Conservation (phyloP, 2,329 filamentous ascomycete genomes). For the Exutisphaerella laricina region DNA sequence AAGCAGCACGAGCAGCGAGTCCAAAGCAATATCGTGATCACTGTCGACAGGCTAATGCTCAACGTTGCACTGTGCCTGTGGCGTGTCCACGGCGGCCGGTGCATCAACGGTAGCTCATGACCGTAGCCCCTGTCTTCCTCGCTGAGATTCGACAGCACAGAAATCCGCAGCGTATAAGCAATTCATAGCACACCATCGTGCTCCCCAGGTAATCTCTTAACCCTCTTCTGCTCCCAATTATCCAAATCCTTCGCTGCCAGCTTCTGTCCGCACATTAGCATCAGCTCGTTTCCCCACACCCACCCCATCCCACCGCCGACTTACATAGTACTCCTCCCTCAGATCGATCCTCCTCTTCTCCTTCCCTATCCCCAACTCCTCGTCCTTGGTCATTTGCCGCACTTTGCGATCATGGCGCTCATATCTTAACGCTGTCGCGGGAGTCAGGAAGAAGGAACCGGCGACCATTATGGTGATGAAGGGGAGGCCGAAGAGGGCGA, state of each 20-base stretch:
- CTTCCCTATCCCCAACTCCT: slow-evolving; percentile 76
- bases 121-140: slow-evolving; percentile 5
- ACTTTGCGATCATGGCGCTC: slow-evolving; percentile 90
- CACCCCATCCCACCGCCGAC: slow-evolving; percentile 38
- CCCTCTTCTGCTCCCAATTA: slow-evolving; percentile 93
- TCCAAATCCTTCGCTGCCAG: slow-evolving; percentile 86
- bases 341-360: slow-evolving; percentile 66
- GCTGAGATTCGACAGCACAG: neutral
- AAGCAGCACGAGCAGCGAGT: too few species aligned
- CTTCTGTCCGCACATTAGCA: slow-evolving; percentile 48
- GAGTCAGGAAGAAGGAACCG: slow-evolving; percentile 89
- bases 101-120: too few species aligned
- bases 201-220: slow-evolving; percentile 84
- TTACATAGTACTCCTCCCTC: slow-evolving; percentile 80
- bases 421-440: slow-evolving; percentile 87
- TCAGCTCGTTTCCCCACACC: neutral
- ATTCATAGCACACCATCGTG: slow-evolving; percentile 70
- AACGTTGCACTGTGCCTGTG: too few species aligned
- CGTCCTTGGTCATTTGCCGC: slow-evolving; percentile 74
- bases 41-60: too few species aligned
- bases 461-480: slow-evolving; percentile 87
- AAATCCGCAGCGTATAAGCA: neutral
- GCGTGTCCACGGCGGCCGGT: too few species aligned
- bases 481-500: slow-evolving; percentile 86
- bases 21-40: too few species aligned